Conservation (phyloP, 2,329 filamentous ascomycete genomes). For the Mariannaea sp. region DNA sequence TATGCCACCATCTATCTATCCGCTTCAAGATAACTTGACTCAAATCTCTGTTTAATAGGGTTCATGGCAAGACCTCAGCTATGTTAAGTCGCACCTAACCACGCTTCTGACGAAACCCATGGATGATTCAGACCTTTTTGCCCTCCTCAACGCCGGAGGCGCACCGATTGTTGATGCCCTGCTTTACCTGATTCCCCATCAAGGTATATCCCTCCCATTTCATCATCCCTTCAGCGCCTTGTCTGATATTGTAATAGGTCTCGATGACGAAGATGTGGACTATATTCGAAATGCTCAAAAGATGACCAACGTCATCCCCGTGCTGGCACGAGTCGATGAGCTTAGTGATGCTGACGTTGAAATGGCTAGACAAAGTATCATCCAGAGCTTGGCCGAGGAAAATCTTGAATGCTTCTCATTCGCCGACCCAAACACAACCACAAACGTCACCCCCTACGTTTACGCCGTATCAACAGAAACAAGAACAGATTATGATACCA, state of each 20-base stretch:
- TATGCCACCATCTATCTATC: slow-evolving; percentile 45
- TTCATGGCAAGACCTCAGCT: slow-evolving; percentile 67
- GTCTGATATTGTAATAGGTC: slow-evolving; percentile 37
- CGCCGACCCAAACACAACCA: slow-evolving; percentile 41
- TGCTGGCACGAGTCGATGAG: slow-evolving; percentile 78
- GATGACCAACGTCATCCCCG: slow-evolving; percentile 82
- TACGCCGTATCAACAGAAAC: slow-evolving; percentile 80
- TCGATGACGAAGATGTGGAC: slow-evolving; percentile 61
- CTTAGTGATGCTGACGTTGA: slow-evolving; percentile 62
- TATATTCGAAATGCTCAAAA: slow-evolving; percentile 71
- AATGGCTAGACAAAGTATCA: slow-evolving; percentile 63
- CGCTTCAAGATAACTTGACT: slow-evolving; percentile 1
- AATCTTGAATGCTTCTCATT: slow-evolving; percentile 72
- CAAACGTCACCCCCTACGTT: slow-evolving; percentile 49
- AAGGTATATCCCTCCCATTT: slow-evolving; percentile 52
- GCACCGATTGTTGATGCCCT: slow-evolving; percentile 84
- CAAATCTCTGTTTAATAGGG: slow-evolving; percentile 56
- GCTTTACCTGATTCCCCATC: slow-evolving; percentile 77
- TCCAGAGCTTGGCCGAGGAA: slow-evolving; percentile 59
- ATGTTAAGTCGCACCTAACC: slow-evolving; percentile 63
- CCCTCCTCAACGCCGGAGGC: slow-evolving; percentile 78
- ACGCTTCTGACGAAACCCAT: slow-evolving; percentile 55
- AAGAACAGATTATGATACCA: slow-evolving; percentile 74
- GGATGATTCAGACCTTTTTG: slow-evolving; percentile 74
- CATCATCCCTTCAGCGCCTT: not conserved